Evolutionary conservation across 305 asterid genomes (phyloP).

Genomic region (Coffea humblotiana): DNA sequence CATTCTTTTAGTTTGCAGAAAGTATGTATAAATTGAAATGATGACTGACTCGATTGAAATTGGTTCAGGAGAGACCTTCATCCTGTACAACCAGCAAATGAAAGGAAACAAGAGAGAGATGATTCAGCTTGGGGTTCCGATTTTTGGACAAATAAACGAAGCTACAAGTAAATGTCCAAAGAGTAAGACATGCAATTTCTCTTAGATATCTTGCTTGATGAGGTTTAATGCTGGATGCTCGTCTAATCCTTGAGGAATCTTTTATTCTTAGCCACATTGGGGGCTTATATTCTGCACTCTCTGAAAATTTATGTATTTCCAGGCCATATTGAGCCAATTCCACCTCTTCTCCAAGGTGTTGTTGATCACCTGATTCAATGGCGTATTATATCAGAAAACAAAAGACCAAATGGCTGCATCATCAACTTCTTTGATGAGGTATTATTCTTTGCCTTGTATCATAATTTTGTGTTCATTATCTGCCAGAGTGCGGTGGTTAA

Average conservation of each 20-base stretch:
- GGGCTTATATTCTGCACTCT: background rate
- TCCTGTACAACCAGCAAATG: slow-evolving; percentile 80
- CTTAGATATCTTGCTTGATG: slow-evolving; percentile 1
- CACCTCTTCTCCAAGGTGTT: slow-evolving; percentile 67
- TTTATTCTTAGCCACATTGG: background rate
- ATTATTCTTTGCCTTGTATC: background rate
- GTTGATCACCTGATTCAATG: slow-evolving; percentile 79
- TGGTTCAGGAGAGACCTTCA: slow-evolving; percentile 83
- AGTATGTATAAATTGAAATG: background rate
- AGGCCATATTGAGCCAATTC: slow-evolving; percentile 86
- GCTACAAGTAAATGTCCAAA: slow-evolving; percentile 43
- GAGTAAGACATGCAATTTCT: slow-evolving; percentile 41
- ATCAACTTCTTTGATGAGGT: slow-evolving; percentile 96
- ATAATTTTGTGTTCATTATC: background rate
- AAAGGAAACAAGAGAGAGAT: slow-evolving; percentile 95
- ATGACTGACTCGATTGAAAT: slow-evolving; percentile 1
- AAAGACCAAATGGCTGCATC: slow-evolving; percentile 90
- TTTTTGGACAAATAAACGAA: slow-evolving; percentile 68
- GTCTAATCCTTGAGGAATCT: background rate
- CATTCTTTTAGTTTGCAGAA: background rate
- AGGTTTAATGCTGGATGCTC: slow-evolving; percentile 1
- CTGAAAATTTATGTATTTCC: slow-evolving; percentile 19
- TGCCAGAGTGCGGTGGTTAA: background rate
- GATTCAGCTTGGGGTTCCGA: slow-evolving; percentile 89
- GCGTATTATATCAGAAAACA: slow-evolving; percentile 69